phyloP scores from a whole-genome alignment of 108 stramenopile species.

The Nitzschia inconspicua region DNA sequence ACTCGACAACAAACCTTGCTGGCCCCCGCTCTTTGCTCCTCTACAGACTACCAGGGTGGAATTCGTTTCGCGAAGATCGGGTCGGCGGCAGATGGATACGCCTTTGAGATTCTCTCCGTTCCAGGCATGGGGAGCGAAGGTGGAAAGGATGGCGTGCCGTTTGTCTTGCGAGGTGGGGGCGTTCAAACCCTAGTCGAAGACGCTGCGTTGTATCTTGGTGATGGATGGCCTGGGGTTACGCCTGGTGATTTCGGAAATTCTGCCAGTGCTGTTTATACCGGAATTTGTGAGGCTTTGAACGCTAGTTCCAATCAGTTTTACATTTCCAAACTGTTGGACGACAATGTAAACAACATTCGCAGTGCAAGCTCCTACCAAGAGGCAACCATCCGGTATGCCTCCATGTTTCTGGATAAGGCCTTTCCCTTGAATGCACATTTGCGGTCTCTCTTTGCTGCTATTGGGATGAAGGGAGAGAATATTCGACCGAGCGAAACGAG shows the following conservation, averaged over 20 bases:
- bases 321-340: constrained; percentile 63
- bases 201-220: constrained; percentile 57
- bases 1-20: constrained; percentile 56
- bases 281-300: constrained; percentile 60
- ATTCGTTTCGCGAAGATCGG: constrained; percentile 82
- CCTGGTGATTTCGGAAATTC: constrained; percentile 52
- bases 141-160: constrained; percentile 31
- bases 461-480: constrained; percentile 82
- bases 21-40: constrained; percentile 72
- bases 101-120: constrained; percentile 76
- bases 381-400: constrained; percentile 55
- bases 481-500: constrained; percentile 70
- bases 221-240: constrained; percentile 69
- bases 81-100: constrained; percentile 59
- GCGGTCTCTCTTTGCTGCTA: constrained; percentile 76
- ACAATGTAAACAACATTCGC: constrained; percentile 29
- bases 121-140: constrained; percentile 69
- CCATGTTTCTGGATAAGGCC: constrained; percentile 63
- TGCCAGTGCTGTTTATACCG: constrained; percentile 50
- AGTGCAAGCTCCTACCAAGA: constrained; percentile 51
- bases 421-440: constrained; percentile 75
- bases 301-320: constrained; percentile 58
- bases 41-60: constrained; percentile 76
- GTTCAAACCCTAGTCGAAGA: constrained; percentile 53
- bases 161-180: constrained; percentile 61